phyloP scores from a whole-genome alignment of 164 flowering plant genomes.

The Saururus chinensis region DNA sequence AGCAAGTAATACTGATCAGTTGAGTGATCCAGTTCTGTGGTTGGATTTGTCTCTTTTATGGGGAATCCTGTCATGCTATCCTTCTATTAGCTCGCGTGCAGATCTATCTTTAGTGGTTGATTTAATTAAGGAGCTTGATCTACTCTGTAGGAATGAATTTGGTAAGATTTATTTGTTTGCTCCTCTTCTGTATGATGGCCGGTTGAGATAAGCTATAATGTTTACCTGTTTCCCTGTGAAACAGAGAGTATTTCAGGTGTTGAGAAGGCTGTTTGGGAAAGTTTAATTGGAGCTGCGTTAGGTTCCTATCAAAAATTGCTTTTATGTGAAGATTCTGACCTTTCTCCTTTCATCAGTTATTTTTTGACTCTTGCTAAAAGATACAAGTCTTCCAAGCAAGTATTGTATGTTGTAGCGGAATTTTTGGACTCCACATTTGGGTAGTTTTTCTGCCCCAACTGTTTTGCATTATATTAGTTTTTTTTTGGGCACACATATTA shows the following conservation, averaged over 20 bases:
- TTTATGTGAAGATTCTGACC: conserved; percentile 8
- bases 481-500: too few relatives aligned
- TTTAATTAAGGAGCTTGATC: conserved; percentile 48
- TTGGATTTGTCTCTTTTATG: conserved; percentile 49
- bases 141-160: conserved; percentile 25
- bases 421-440: conserved; percentile 47
- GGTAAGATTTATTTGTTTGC: conserved; percentile 29
- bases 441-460: conserved; percentile 24
- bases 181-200: not conserved
- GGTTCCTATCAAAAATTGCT: conserved; percentile 31
- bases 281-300: conserved; percentile 70
- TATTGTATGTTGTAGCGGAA: conserved; percentile 67
- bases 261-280: conserved; percentile 43
- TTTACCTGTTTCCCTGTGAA: conserved; percentile 1
- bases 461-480: too few relatives aligned
- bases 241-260: conserved; percentile 43
- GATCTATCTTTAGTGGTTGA: conserved; percentile 32
- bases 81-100: conserved; percentile 23
- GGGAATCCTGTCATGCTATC: conserved; percentile 59
- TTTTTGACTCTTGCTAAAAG: conserved; percentile 46
- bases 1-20: conserved; percentile 6
- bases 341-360: conserved; percentile 23
- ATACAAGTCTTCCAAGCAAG: conserved; percentile 51
- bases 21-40: conserved; percentile 17
- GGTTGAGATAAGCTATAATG: not conserved